phyloP scores from a whole-genome alignment of 805 yeast genomes.

The Kuraishia ogatae region DNA sequence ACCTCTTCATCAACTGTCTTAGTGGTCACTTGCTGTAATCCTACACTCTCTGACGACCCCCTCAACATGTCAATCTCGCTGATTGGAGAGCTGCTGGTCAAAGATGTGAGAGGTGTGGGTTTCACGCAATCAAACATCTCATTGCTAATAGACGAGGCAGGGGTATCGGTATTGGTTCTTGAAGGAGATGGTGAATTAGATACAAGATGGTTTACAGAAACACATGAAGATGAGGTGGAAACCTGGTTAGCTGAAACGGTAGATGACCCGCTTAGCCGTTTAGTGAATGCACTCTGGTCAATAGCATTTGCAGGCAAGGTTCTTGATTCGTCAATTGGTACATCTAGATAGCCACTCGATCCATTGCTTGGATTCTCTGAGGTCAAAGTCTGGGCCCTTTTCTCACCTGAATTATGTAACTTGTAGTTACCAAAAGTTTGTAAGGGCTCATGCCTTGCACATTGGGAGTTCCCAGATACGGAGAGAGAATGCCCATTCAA shows the following conservation, averaged over 20 bases:
- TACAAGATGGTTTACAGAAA: slow-evolving; percentile 2
- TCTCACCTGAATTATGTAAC: neutral
- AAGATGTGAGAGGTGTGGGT: neutral
- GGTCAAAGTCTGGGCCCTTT: neutral
- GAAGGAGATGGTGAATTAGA: slow-evolving; percentile 6
- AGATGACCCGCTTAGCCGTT: slow-evolving; percentile 13
- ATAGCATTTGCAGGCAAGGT: too few relatives aligned
- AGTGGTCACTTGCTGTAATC: too few relatives aligned
- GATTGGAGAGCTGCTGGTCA: neutral
- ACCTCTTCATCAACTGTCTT: too few relatives aligned
- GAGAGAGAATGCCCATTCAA: too few relatives aligned
- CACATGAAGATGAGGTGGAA: slow-evolving; percentile 8
- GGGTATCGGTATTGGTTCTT: slow-evolving; percentile 4
- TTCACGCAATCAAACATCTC: neutral
- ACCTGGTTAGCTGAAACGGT: slow-evolving; percentile 8
- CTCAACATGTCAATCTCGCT: slow-evolving; percentile 1
- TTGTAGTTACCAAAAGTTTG: neutral
- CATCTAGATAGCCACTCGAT: too few relatives aligned
- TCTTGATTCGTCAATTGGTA: too few relatives aligned
- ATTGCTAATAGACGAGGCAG: slow-evolving; percentile 7
- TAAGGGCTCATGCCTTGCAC: neutral
- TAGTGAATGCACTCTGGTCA: neutral
- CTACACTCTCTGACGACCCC: neutral
- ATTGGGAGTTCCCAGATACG: too few relatives aligned
- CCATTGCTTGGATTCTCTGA: neutral